Conservation (phyloP, 2,329 filamentous ascomycete genomes). For the Talaromyces sp. region DNA sequence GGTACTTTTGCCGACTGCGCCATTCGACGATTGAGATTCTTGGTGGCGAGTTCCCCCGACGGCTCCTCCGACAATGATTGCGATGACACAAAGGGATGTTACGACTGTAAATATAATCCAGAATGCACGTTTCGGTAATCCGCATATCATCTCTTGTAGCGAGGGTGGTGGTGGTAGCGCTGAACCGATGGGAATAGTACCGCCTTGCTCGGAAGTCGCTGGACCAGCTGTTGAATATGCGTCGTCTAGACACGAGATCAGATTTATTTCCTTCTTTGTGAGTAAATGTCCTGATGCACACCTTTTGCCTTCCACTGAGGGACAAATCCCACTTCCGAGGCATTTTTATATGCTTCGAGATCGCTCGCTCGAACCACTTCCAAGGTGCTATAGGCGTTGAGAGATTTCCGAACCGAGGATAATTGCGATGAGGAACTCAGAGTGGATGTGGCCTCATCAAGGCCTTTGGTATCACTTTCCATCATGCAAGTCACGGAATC, state of each 20-base stretch:
- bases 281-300: background rate
- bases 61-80: constrained; percentile 4
- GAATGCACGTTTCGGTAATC: constrained; percentile 2
- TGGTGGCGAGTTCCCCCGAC: background rate
- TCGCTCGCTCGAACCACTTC: constrained; percentile 5
- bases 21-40: background rate
- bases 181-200: background rate
- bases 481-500: background rate
- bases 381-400: constrained; percentile 2
- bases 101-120: constrained; percentile 4
- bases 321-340: background rate
- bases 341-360: constrained; percentile 2
- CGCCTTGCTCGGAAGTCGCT: background rate
- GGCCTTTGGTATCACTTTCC: background rate
- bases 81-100: background rate
- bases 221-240: background rate
- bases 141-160: constrained; percentile 1
- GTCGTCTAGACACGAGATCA: background rate
- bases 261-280: background rate
- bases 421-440: background rate
- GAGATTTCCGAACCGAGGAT: background rate
- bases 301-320: background rate
- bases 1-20: background rate
- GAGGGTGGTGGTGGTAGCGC: background rate
- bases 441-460: background rate